phyloP scores from a whole-genome alignment of 768 basidiomycete genomes.

The Polyporus arcularius region DNA sequence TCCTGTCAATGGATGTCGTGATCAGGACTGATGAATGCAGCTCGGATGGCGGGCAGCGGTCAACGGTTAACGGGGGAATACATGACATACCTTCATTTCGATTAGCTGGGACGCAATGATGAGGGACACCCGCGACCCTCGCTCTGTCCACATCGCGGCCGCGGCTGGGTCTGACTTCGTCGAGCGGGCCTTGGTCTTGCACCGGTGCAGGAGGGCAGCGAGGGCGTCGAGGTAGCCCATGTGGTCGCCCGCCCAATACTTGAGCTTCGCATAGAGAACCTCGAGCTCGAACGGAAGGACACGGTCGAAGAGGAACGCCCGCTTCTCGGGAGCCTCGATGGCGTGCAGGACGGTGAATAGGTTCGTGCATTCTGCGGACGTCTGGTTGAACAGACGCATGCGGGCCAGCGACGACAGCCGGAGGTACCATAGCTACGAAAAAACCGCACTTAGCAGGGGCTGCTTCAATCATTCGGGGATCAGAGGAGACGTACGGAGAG shows the following conservation, averaged over 20 bases:
- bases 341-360: slow-evolving; percentile 67
- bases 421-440: slow-evolving; percentile 75
- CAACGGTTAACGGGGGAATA: not conserved
- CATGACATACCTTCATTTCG: slow-evolving; percentile 71
- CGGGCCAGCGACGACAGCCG: slow-evolving; percentile 78
- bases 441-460: not conserved
- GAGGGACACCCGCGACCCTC: slow-evolving; percentile 70
- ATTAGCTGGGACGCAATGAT: slow-evolving; percentile 81
- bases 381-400: slow-evolving; percentile 83
- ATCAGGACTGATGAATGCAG: no score
- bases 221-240: slow-evolving; percentile 81
- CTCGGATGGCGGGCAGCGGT: not conserved
- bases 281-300: slow-evolving; percentile 57
- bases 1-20: slow-evolving; percentile 45
- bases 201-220: slow-evolving; percentile 58
- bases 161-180: slow-evolving; percentile 31
- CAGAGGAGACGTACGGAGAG: slow-evolving; percentile 55
- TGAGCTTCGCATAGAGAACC: slow-evolving; percentile 72
- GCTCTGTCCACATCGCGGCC: slow-evolving; percentile 78
- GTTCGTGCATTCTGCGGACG: slow-evolving; percentile 81
- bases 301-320: slow-evolving; percentile 59
- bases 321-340: slow-evolving; percentile 35
- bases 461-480: no score
- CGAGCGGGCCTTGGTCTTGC: slow-evolving; percentile 45
- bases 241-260: slow-evolving; percentile 82